Percentiles rank a stretch among this genome's conserved stretches.
Conservation (phyloP, 2,329 filamentous ascomycete genomes). For the Rhynchosporium graminicola region DNA sequence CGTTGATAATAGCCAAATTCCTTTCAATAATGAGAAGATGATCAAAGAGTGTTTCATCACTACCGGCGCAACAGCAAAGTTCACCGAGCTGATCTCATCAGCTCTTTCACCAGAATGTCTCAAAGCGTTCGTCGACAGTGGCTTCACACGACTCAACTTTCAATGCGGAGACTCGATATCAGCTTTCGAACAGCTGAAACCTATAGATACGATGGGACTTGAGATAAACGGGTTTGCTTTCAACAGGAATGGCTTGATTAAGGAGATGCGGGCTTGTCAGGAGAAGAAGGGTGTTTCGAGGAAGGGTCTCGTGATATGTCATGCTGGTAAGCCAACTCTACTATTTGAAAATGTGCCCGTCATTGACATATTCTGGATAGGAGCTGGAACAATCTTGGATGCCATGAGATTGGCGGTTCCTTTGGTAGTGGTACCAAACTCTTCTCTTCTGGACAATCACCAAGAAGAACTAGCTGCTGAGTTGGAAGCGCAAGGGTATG, state of each 20-base stretch:
- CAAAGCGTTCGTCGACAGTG: conserved; percentile 53
- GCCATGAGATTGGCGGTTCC: conserved; percentile 72
- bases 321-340: conserved; percentile 70
- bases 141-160: conserved; percentile 72
- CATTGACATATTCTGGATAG: conserved; percentile 47
- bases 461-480: conserved; percentile 83
- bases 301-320: conserved; percentile 79
- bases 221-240: conserved; percentile 66
- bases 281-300: conserved; percentile 49
- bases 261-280: conserved; percentile 49
- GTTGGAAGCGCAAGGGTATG: conserved; percentile 73
- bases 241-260: conserved; percentile 57
- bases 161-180: conserved; percentile 77
- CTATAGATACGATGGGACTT: conserved; percentile 42
- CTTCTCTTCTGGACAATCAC: conserved; percentile 81
- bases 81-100: conserved; percentile 68
- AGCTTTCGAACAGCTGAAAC: conserved; percentile 47
- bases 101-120: conserved; percentile 66
- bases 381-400: conserved; percentile 86
- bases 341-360: neutral
- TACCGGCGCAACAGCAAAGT: conserved; percentile 87
- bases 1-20: too few relatives aligned
- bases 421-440: conserved; percentile 89
- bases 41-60: conserved; percentile 72
- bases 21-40: conserved; percentile 20